These are phyloP conservation scores for Phytophthora pini DNA, from an alignment of 352 stramenopile species.

Conservation along the genomic window DNA sequence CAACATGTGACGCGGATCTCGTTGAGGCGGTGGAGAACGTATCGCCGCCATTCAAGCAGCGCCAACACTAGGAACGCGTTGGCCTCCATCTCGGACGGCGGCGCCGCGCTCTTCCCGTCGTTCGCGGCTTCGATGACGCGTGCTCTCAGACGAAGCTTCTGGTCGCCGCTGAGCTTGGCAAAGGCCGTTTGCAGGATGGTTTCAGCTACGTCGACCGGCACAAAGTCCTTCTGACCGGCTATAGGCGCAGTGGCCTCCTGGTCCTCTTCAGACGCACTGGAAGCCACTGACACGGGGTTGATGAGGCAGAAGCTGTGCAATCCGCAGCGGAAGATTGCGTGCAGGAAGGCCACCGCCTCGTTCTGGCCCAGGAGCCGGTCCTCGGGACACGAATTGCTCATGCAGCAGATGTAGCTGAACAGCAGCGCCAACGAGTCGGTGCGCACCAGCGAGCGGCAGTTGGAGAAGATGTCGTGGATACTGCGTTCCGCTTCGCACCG, in stretches of 20 bases:
- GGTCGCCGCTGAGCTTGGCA: constrained; percentile 48
- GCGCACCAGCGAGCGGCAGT: constrained; percentile 61
- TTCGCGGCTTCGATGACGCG: constrained; percentile 43
- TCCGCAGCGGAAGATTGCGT: constrained; percentile 62
- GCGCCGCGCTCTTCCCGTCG: not conserved
- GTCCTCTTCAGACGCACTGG: not conserved
- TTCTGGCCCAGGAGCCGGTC: constrained; percentile 75
- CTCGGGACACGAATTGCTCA: constrained; percentile 63
- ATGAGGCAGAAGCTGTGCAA: constrained; percentile 64
- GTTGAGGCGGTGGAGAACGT: constrained; percentile 73
- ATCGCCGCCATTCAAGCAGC: constrained; percentile 73
- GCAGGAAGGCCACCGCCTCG: constrained; percentile 68
- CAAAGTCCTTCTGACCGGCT: constrained; percentile 32
- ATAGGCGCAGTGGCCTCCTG: not conserved
- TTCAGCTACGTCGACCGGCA: constrained; percentile 45
- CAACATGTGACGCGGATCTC: constrained; percentile 70
- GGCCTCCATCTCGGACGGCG: constrained; percentile 38
- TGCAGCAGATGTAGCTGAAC: constrained; percentile 77
- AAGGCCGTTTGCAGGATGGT: constrained; percentile 63
- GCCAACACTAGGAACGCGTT: constrained; percentile 65
- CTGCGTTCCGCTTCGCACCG: constrained; percentile 79
- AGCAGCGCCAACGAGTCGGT: constrained; percentile 53
- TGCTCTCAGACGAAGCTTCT: constrained; percentile 47
- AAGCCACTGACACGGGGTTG: constrained; percentile 32
- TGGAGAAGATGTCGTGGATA: constrained; percentile 85